These are phyloP conservation scores for Diaporthe sp. DNA, from an alignment of 2,329 filamentous ascomycete species.

Conservation along the genomic window DNA sequence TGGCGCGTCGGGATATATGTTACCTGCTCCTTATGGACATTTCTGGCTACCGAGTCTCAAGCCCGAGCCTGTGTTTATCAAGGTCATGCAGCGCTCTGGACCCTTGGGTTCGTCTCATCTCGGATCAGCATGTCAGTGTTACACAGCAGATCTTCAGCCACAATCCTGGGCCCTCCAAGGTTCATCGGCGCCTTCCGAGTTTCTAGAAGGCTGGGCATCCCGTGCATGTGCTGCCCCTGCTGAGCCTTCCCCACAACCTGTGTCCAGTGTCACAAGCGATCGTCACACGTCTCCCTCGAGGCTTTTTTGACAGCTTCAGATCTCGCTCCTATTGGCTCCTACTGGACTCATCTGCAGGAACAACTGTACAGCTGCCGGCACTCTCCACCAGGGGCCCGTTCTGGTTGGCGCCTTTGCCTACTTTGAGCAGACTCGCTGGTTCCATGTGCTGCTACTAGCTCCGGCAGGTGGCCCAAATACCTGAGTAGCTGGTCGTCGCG, in stretches of 20 bases:
- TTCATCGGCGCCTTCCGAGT: slow-evolving; percentile 13
- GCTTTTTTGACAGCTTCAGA: background rate
- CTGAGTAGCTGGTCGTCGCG: background rate
- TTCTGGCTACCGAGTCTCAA: background rate
- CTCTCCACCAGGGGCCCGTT: background rate
- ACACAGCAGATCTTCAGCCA: background rate
- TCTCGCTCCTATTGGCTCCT: slow-evolving; percentile 5
- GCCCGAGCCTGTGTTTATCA: background rate
- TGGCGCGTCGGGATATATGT: background rate
- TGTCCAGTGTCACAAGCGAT: slow-evolving; percentile 23
- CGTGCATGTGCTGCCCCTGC: slow-evolving; percentile 10
- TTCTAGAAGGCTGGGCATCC: background rate
- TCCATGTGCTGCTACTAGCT: slow-evolving; percentile 27
- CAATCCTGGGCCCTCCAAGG: background rate
- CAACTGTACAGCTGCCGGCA: background rate
- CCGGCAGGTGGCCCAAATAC: slow-evolving; percentile 27
- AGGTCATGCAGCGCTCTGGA: background rate
- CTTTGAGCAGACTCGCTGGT: background rate
- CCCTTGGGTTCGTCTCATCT: background rate
- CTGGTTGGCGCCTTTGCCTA: background rate
- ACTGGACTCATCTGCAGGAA: slow-evolving; percentile 29
- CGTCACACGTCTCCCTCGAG: slow-evolving; percentile 3
- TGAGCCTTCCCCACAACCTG: slow-evolving; percentile 24
- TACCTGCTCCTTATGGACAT: background rate
- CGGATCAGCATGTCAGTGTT: background rate